Conservation (phyloP, 1,284 basidiomycete genomes). For the Laetiporus sulphureus region DNA sequence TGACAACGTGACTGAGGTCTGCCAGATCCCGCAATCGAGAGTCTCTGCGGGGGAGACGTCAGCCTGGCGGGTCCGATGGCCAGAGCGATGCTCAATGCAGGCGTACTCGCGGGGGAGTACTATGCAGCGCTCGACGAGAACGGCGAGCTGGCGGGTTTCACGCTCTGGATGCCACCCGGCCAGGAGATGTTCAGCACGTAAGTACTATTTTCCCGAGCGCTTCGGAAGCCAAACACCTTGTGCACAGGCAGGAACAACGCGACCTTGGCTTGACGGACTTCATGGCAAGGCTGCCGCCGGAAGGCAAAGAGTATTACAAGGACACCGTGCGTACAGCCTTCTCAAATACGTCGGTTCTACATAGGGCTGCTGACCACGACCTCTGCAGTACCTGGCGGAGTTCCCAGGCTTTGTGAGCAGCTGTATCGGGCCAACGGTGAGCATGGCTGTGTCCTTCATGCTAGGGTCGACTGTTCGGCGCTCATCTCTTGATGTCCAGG, state of each 20-base stretch:
- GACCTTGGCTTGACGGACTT: conserved; percentile 12
- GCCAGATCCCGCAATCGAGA: conserved; percentile 6
- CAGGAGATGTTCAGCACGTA: conserved; percentile 17
- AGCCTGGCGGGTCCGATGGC: conserved; percentile 6
- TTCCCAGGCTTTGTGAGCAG: conserved; percentile 13
- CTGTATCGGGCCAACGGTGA: conserved; percentile 12
- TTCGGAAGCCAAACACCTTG: background rate
- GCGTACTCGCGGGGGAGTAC: conserved; percentile 14
- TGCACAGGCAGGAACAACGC: conserved; percentile 13
- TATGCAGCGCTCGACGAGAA: conserved; percentile 15
- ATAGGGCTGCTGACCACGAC: background rate
- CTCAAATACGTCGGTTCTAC: background rate
- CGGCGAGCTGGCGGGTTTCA: conserved; percentile 13
- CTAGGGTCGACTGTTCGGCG: background rate
- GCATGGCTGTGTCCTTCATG: background rate
- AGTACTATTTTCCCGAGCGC: background rate
- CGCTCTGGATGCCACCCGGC: conserved; percentile 16
- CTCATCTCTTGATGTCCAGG: conserved; percentile 4
- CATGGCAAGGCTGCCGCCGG: conserved; percentile 10
- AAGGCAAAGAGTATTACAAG: conserved; percentile 14
- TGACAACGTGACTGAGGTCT: background rate
- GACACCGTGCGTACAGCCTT: conserved; percentile 10
- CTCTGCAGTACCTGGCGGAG: conserved; percentile 10
- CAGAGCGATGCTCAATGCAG: conserved; percentile 16
- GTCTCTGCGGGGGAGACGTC: conserved; percentile 12